Evolutionary conservation across 768 basidiomycete species (phyloP).

Genomic region (Lepiota brunneoincarnata): DNA sequence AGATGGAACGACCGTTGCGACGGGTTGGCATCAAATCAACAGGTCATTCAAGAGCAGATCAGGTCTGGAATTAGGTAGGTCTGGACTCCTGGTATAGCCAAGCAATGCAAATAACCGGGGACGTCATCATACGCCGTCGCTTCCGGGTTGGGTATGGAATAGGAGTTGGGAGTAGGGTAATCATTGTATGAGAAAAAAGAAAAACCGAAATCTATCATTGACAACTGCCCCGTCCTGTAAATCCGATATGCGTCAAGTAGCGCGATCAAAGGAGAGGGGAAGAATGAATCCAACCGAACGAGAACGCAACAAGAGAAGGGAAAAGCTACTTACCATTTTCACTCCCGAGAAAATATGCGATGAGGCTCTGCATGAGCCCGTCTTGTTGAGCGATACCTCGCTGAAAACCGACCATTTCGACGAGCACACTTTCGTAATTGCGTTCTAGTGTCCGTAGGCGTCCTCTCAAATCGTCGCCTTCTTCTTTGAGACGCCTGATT

Average conservation of each 20-base stretch:
- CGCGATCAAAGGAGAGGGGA: neutral
- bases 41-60: neutral
- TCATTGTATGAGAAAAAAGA: neutral
- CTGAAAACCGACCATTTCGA: conserved; percentile 36
- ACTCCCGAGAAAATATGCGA: conserved; percentile 75
- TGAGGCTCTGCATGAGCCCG: conserved; percentile 74
- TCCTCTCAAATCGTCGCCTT: conserved; percentile 31
- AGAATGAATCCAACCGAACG: neutral
- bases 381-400: conserved; percentile 73
- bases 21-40: conserved; percentile 2
- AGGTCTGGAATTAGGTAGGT: neutral
- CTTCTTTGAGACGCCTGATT: conserved; percentile 27
- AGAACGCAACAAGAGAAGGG: conserved; percentile 1
- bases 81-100: conserved; percentile 1
- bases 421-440: conserved; percentile 34
- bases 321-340: conserved; percentile 44
- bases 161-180: neutral
- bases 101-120: neutral
- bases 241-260: neutral
- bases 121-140: neutral
- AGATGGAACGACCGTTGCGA: neutral
- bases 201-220: neutral
- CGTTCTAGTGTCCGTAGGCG: conserved; percentile 34
- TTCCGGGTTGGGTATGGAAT: neutral
- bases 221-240: neutral